Base-by-base conservation (phyloP, 805 yeast genomes). In the Cyberlindnera nakhonratchasimensis region DNA sequence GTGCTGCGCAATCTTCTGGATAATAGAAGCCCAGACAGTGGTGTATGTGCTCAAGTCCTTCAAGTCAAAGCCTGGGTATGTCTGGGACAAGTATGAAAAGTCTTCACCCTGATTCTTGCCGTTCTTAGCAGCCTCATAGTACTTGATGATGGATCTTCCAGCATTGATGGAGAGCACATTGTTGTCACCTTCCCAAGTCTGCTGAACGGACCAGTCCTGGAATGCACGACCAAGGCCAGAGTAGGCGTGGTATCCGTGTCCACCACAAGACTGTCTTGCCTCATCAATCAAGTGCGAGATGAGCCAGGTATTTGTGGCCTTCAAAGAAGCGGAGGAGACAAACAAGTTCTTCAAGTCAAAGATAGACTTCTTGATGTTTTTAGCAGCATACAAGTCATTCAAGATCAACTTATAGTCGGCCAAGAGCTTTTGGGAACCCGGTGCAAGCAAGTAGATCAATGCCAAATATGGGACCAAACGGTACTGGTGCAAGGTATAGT, bases 111-210 rank as follows among this genome's bases (percentile, higher is more conserved):
- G 55, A 34, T 37, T 48, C 47, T 60, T 62, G 39, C 71, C 71
- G 43, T 59, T 62, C 14, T 60, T 54, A 18, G 67, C 55, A 42
- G 64, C 69, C 34, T 61, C 59, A 47, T 67, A 67, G 49, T 69
- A 69, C 51, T 70, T 70, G 40, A 70, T 53, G 30, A 70, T 69
- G 21, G 93, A 79, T 62, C 91, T 81, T 44, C 96, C 97, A 45
- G 88, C 78, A 40, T 88, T 82, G 64, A 87, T 79, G 2, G 89
- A 85, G 50, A 90, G 72, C 33, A 90, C 83, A 57, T 81, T 89
- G 70, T 90, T 90, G 65, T 90, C 97, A 64, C 97, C 97, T 70
- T 90, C 97, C 97, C 97, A 90, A 16, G 97, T 90, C 66, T 96
- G 89, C 68, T 90, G 96, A 30, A 90, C 96, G n/a, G 86, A 96